Percentiles rank a stretch among this genome's conserved stretches.
phyloP scores from a whole-genome alignment of 1,139 yeast genomes.

The Yueomyces sp. region DNA sequence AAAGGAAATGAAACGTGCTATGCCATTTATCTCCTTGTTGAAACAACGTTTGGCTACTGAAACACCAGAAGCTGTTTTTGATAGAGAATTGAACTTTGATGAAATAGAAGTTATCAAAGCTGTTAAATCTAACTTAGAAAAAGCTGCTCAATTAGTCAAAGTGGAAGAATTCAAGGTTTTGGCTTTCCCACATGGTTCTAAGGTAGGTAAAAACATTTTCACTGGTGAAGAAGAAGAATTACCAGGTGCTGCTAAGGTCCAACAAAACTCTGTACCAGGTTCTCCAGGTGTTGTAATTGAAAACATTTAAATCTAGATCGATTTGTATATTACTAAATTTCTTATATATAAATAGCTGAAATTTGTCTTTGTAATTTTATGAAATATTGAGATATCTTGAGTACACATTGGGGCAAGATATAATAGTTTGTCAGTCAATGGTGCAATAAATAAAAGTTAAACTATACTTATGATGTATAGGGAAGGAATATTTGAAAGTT shows the following conservation, averaged over 20 bases:
- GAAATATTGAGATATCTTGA: neutral
- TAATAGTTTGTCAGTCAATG: no score
- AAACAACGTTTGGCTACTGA: slow-evolving; percentile 64
- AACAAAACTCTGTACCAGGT: slow-evolving; percentile 86
- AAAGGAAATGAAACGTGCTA: slow-evolving; percentile 84
- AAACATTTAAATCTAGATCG: slow-evolving; percentile 29
- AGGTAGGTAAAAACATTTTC: slow-evolving; percentile 47
- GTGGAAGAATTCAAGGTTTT: slow-evolving; percentile 44
- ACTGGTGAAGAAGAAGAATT: slow-evolving; percentile 65
- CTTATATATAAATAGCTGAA: neutral
- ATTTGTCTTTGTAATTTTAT: neutral
- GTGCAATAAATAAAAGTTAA: no score
- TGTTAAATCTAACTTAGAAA: slow-evolving; percentile 44
- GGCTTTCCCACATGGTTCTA: slow-evolving; percentile 45
- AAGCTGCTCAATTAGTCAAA: slow-evolving; percentile 50
- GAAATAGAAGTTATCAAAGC: slow-evolving; percentile 57
- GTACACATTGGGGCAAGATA: neutral
- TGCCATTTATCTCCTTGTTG: slow-evolving; percentile 87
- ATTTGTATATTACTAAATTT: neutral
- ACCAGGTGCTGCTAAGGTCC: slow-evolving; percentile 49
- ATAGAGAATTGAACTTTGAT: slow-evolving; percentile 72
- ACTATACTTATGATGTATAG: no score
- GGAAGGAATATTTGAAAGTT: no score
- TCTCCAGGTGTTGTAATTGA: slow-evolving; percentile 74
- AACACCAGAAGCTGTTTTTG: slow-evolving; percentile 65